Evolutionary conservation across 2,329 filamentous ascomycete species (phyloP), one percentile per base, ranked within the genome.

Genomic region (Penicillium brevicompactum): DNA sequence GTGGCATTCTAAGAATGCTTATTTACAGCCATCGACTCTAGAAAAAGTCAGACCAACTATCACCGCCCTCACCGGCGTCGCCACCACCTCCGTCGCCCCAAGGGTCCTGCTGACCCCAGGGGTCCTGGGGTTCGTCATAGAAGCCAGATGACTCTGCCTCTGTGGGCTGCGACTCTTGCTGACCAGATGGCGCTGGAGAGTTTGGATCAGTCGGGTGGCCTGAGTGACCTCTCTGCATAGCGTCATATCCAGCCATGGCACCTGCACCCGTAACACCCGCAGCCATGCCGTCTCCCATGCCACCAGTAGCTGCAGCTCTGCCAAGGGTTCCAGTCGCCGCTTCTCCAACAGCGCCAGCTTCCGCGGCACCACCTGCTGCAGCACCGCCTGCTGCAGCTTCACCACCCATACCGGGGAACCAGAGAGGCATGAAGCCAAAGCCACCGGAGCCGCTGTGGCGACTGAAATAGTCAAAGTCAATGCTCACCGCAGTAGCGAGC

Each of bases 391-490:
- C 73, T n/a, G 67, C 70, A 18, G 70, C 70, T 16, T 73, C 75
- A 4, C 73, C 76, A 13, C 76, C 77, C 8, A 72, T 66, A 7
- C 73, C 76, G 1, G 79, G 78, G 55, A 83, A 74, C 72, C 78
- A 81, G 47, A 85, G 65, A 0, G 84, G 84, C 67, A 86, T 77
- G 38, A 80, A 77, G 1, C 80, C 75, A 42, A 79, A 68, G 14
- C 78, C 72, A 9, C 77, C 77, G 2, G 73, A 67, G 16, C 74
- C 69, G 50, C 82, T 84, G 58, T 87, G 83, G 2, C 84, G 77
- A 55, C 84, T 87, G 72, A 88, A 88, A 70, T 87, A 88, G 66
- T 88, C 85, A 56, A 87, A 87, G 64, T 88, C 85, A 45, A 87
- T 80, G 53, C 78, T 84, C 11, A 87, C 84, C 6, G 85, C 85